Evolutionary conservation across 495 filamentous ascomycete genomes (phyloP), one percentile per base, ranked within the genome.

Genomic region (Cladorrhinum samala): DNA sequence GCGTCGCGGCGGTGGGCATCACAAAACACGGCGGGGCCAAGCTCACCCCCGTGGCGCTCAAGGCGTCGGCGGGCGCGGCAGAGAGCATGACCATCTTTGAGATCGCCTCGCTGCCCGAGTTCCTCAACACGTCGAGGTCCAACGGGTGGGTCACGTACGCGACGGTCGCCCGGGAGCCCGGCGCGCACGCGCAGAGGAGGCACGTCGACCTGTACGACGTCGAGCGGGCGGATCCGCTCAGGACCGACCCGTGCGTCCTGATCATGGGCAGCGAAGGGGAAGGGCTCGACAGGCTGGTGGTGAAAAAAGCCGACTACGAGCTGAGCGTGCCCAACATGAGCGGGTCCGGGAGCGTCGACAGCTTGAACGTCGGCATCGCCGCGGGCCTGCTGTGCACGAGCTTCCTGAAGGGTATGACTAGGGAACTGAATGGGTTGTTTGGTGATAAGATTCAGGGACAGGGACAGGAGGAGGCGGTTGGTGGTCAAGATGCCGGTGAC

Each of bases 331-430:
- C 73, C n/a, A 73, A 73, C 33, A 46, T 72, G 19, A 53, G 58
- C 13, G 66, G 68, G 9, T 55, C 66, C 6, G 55, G 51, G 17
- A 74, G 69, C 13, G 74, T 90, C 14, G 91, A 96, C 55, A 93
- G 88, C 68, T 72, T 96, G 61, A 95, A 95, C 63, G 91, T 95
- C 3, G 85, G 85, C 57, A 88, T 91, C 14, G 91, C 91, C n/a
- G 81, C 85, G 3, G 88, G 80, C 3, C 65, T 96, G 33, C 67
- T 96, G 39, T 84, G 84, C 68, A 77, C 83, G 57, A 77, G 78
- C 11, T 77, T 77, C 38, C 46, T 77, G 56, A 69, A 66, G 54
- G 63, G 62, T 4, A 49, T 56, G 21, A 25, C 52, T 2, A 64
- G 63, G 44, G 59, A 59, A 39, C 49, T 33, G 27, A 33, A 33